Conservation (phyloP, 306 rosid genomes). For the Castanea mollissima region DNA sequence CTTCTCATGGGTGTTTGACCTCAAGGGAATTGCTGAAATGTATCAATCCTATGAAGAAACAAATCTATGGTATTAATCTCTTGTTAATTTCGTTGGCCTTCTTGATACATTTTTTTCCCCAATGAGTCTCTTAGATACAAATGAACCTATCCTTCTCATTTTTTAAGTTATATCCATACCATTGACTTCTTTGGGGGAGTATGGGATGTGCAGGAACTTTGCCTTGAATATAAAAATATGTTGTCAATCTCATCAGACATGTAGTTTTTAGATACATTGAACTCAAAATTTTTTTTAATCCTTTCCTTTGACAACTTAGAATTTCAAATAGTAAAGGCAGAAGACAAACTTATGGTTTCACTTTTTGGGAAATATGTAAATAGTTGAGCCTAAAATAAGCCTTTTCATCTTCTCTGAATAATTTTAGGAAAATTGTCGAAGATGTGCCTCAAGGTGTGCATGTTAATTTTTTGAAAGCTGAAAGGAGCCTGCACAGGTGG, state of each 20-base stretch:
- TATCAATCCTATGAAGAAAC: slow-evolving; percentile 88
- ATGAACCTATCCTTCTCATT: not conserved
- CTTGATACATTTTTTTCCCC: not conserved
- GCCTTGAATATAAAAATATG: not conserved
- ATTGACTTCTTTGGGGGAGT: not conserved
- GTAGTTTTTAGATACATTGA: not conserved
- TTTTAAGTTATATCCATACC: not conserved
- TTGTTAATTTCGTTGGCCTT: slow-evolving; percentile 3
- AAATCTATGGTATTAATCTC: slow-evolving; percentile 64
- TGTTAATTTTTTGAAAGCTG: slow-evolving; percentile 91
- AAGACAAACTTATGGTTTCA: not conserved
- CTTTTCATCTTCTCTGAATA: not conserved
- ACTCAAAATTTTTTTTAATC: not conserved
- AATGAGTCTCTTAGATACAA: not conserved
- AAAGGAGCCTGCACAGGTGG: slow-evolving; percentile 98
- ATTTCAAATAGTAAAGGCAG: not conserved
- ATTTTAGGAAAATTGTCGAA: slow-evolving; percentile 82
- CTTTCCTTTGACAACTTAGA: not conserved
- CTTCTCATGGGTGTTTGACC: slow-evolving; percentile 85
- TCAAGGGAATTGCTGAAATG: slow-evolving; percentile 83
- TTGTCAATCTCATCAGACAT: not conserved
- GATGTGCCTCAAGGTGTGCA: slow-evolving; percentile 96
- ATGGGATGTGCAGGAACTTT: not conserved
- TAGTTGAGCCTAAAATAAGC: slow-evolving; percentile 6
- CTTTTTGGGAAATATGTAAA: not conserved